A percentile compares a stretch with the other conserved stretches of the same genome.
These are phyloP conservation scores for Dactylellina haptotyla DNA, from an alignment of 2,329 filamentous ascomycete species.

Conservation along the genomic window DNA sequence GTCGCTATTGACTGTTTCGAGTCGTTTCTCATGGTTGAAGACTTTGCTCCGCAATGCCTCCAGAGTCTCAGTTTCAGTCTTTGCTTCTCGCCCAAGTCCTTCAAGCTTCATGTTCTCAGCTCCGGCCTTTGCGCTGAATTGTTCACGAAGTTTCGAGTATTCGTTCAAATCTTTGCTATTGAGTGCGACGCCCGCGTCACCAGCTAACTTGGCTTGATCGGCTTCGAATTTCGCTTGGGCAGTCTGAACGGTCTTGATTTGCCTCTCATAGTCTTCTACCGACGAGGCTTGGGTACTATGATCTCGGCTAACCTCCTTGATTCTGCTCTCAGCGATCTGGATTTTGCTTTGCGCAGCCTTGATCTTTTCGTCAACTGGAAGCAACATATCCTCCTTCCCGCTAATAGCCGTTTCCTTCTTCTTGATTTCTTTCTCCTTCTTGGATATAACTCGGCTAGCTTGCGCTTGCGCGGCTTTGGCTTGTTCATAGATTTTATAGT, in stretches of 20 bases:
- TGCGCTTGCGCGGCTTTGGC: conserved; percentile 85
- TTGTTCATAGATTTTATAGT: conserved; percentile 70
- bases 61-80: conserved; percentile 89
- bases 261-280: conserved; percentile 79
- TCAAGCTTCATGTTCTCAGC: conserved; percentile 84
- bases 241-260: conserved; percentile 85
- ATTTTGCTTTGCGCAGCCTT: conserved; percentile 78
- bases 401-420: conserved; percentile 87
- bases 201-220: conserved; percentile 84
- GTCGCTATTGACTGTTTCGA: conserved; percentile 79
- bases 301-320: conserved; percentile 78
- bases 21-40: conserved; percentile 77
- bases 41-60: conserved; percentile 90
- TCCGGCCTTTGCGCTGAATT: conserved; percentile 84
- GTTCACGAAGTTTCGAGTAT: conserved; percentile 83
- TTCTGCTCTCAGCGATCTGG: conserved; percentile 73
- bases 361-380: conserved; percentile 93
- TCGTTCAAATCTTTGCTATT: conserved; percentile 87
- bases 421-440: conserved; percentile 86
- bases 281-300: conserved; percentile 75
- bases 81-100: conserved; percentile 85
- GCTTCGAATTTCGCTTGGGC: conserved; percentile 88
- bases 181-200: conserved; percentile 85
- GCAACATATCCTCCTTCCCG: conserved; percentile 82
- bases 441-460: conserved; percentile 78